phyloP scores from a whole-genome alignment of 169 alveolate genomes.

The Plasmodium vivax region DNA sequence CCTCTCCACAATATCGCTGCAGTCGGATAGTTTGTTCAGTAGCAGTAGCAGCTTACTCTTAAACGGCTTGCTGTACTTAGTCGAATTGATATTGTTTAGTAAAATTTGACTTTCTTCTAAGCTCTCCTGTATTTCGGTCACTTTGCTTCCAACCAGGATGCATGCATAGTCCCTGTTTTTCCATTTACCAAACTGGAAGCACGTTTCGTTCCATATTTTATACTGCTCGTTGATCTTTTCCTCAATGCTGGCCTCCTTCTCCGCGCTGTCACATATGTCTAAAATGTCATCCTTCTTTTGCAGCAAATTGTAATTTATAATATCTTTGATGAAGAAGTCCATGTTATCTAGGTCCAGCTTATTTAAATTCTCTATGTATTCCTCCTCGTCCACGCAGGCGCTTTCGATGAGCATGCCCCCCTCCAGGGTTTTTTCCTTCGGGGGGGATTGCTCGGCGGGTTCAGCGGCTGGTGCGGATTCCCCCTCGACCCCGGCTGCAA shows the following conservation, averaged over 20 bases:
- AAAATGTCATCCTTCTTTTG: conserved; percentile 92
- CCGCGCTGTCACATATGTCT: conserved; percentile 97
- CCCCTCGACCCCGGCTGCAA: background rate
- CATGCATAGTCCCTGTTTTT: conserved; percentile 90
- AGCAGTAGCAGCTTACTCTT: conserved; percentile 90
- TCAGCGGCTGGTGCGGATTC: background rate
- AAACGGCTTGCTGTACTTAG: conserved; percentile 95
- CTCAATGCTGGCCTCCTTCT: conserved; percentile 95
- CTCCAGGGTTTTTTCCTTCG: conserved; percentile 61
- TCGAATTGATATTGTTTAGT: conserved; percentile 92
- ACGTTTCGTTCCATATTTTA: conserved; percentile 92
- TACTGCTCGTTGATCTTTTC: conserved; percentile 92
- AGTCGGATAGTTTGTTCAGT: conserved; percentile 93
- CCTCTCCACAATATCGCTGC: conserved; percentile 94
- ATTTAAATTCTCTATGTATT: conserved; percentile 64
- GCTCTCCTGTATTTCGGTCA: conserved; percentile 92
- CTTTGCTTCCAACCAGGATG: conserved; percentile 90
- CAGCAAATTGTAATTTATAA: conserved; percentile 50
- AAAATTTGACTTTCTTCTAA: conserved; percentile 94
- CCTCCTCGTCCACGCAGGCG: conserved; percentile 40
- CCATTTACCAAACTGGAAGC: conserved; percentile 94
- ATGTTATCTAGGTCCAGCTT: conserved; percentile 67
- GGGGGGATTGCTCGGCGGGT: background rate
- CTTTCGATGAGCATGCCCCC: conserved; percentile 29
- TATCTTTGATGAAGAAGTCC: conserved; percentile 72